These are phyloP conservation scores for Fraxinus baroniana DNA, from an alignment of 305 asterid species.

Conservation along the genomic window DNA sequence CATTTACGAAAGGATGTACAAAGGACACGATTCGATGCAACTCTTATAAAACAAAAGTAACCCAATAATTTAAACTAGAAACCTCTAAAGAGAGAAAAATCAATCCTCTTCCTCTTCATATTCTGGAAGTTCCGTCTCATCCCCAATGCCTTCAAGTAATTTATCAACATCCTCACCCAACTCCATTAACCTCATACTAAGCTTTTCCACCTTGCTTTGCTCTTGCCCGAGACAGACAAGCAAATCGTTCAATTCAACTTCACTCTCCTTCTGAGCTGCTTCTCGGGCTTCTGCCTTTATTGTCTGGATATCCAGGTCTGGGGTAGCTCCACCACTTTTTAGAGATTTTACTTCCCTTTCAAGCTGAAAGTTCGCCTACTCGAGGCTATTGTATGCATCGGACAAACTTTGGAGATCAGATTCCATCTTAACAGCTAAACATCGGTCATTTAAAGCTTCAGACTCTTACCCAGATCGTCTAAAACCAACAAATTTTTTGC, in stretches of 20 bases:
- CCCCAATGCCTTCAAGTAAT: constrained; percentile 55
- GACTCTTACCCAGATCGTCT: too few relatives aligned
- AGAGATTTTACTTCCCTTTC: constrained; percentile 40
- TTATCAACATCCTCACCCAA: constrained; percentile 49
- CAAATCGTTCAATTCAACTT: constrained; percentile 79
- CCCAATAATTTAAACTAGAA: not conserved
- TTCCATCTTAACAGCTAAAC: constrained; percentile 60
- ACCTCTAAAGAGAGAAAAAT: not conserved
- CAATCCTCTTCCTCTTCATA: constrained; percentile 40
- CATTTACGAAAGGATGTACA: not conserved
- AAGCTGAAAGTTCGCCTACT: constrained; percentile 53
- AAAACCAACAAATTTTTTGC: too few relatives aligned
- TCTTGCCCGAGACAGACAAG: constrained; percentile 97
- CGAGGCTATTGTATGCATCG: constrained; percentile 89
- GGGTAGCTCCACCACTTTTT: constrained; percentile 42
- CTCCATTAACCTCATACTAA: constrained; percentile 51
- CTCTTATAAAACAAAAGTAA: not conserved
- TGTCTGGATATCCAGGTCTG: constrained; percentile 58
- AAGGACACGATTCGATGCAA: not conserved
- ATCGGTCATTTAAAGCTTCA: constrained; percentile 53
- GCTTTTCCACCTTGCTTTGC: constrained; percentile 89
- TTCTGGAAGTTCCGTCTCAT: constrained; percentile 33
- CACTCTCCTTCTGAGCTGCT: constrained; percentile 90
- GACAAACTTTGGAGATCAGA: constrained; percentile 85
- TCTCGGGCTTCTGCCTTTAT: constrained; percentile 78